Evolutionary conservation across 75 land plant genomes (phyloP).

Genomic region (Picea glauca): DNA sequence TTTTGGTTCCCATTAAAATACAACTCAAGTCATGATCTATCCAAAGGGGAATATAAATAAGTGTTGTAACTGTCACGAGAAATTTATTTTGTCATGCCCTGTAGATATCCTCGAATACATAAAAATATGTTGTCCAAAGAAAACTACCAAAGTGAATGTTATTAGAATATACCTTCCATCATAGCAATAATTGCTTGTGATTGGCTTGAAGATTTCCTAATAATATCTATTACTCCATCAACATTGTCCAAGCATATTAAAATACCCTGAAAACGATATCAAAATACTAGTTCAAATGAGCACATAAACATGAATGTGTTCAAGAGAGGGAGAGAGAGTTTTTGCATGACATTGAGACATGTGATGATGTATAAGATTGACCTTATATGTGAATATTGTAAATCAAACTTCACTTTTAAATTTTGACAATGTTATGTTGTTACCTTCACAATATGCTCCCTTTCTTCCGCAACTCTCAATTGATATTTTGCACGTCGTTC

Average conservation of each 20-base stretch:
- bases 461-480: conserved; percentile 74
- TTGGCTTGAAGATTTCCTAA: conserved; percentile 61
- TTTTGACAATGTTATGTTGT: background rate
- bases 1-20: background rate
- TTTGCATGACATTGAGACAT: too few relatives aligned
- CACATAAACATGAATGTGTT: background rate
- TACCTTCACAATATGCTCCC: conserved; percentile 93
- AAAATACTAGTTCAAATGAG: background rate
- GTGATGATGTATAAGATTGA: too few relatives aligned
- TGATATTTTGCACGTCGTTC: conserved; percentile 86
- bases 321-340: background rate
- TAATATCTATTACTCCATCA: conserved; percentile 63
- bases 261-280: conserved; percentile 54
- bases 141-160: background rate
- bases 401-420: background rate
- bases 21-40: background rate
- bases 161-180: conserved; percentile 42
- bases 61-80: background rate
- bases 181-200: conserved; percentile 48
- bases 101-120: background rate
- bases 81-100: background rate
- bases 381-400: background rate
- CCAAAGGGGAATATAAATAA: background rate
- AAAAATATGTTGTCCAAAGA: background rate
- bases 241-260: conserved; percentile 84